phyloP scores from a whole-genome alignment of 495 filamentous ascomycete species.

The Talaromyces thailandensis region DNA sequence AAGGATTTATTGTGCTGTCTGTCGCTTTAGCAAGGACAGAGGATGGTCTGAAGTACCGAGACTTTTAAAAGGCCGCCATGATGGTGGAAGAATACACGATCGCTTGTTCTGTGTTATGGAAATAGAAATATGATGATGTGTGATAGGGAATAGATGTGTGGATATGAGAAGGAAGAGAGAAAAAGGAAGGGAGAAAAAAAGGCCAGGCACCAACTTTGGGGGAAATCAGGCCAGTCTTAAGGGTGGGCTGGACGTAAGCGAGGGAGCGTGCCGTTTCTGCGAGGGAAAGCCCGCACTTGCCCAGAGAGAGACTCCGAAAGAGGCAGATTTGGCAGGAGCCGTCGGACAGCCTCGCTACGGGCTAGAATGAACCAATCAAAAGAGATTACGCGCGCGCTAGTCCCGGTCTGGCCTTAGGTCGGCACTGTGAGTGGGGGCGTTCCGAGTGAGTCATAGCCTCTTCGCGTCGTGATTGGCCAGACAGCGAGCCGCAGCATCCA shows the following conservation, averaged over 20 bases:
- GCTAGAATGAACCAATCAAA: background rate
- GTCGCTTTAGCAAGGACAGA: constrained; percentile 34
- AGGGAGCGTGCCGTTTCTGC: background rate
- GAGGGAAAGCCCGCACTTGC: background rate
- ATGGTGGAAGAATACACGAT: constrained; percentile 21
- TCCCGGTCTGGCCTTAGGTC: background rate
- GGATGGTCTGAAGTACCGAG: constrained; percentile 20
- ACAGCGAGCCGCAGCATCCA: background rate
- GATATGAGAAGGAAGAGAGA: constrained; percentile 13
- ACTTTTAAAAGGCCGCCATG: constrained; percentile 47
- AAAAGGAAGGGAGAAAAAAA: constrained; percentile 11
- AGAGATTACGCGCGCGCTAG: background rate
- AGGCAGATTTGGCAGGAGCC: constrained; percentile 1
- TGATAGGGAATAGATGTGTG: constrained; percentile 21
- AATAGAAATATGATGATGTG: constrained; percentile 10
- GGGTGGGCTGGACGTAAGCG: background rate
- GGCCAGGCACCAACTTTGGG: constrained; percentile 7
- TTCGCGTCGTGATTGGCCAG: background rate
- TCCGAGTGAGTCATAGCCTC: background rate
- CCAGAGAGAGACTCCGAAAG: background rate
- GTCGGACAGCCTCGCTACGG: background rate
- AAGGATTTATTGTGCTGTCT: constrained; percentile 40
- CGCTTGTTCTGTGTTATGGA: constrained; percentile 8
- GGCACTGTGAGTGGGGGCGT: background rate
- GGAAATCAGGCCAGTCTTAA: constrained; percentile 12